Evolutionary conservation across 148 eudicot genomes (phyloP).

Genomic region (Chenopodium berlandieri): DNA sequence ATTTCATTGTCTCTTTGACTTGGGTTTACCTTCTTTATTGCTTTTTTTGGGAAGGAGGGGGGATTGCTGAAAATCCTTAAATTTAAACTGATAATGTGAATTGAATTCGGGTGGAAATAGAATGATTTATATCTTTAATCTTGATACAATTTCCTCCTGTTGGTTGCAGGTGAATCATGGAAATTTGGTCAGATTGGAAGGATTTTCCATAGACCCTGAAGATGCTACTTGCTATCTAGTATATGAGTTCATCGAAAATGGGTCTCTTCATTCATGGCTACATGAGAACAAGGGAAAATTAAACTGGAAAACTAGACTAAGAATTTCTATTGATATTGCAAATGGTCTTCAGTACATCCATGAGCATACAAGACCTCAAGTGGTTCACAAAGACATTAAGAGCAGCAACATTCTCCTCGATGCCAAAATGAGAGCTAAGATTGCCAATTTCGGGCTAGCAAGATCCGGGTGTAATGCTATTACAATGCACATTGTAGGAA

Average conservation of each 20-base stretch:
- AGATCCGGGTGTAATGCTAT: conserved; percentile 91
- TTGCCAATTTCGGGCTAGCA: conserved; percentile 93
- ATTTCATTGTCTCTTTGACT: background rate
- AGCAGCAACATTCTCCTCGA: conserved; percentile 85
- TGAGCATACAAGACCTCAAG: conserved; percentile 82
- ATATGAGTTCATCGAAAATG: conserved; percentile 84
- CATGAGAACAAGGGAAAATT: conserved; percentile 50
- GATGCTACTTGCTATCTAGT: conserved; percentile 82
- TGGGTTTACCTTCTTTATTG: too few relatives aligned
- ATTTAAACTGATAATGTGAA: too few relatives aligned
- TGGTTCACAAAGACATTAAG: conserved; percentile 95
- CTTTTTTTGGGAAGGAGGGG: too few relatives aligned
- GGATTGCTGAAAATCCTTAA: background rate
- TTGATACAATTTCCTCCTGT: background rate
- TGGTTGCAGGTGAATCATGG: conserved; percentile 78
- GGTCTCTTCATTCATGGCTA: conserved; percentile 74
- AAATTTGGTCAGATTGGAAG: conserved; percentile 78
- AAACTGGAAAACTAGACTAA: conserved; percentile 67
- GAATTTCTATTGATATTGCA: conserved; percentile 78
- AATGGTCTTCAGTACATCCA: conserved; percentile 93
- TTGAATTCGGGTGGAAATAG: background rate
- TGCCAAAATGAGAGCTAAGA: conserved; percentile 71
- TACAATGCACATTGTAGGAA: conserved; percentile 91
- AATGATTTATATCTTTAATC: background rate
- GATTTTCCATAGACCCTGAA: conserved; percentile 85